Percentiles rank a stretch among this genome's conserved stretches.
These are phyloP conservation scores for Microglena sp. DNA, from an alignment of 139 green algal genomes.

Conservation along the genomic window DNA sequence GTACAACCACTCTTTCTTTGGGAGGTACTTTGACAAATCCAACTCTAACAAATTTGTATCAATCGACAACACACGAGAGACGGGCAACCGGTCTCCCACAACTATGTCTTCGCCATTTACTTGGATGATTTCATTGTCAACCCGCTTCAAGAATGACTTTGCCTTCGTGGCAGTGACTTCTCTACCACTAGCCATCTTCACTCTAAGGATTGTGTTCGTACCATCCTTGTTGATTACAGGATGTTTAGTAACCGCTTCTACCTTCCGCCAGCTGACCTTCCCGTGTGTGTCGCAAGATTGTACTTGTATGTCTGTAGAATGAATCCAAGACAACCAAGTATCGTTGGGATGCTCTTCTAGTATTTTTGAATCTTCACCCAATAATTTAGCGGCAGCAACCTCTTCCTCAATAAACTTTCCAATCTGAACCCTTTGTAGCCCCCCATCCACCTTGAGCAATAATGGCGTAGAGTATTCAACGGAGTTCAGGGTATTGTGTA, in stretches of 20 bases:
- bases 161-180: conserved; percentile 11
- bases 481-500: no score
- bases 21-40: no score
- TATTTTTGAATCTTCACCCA: no score
- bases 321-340: conserved; percentile 1
- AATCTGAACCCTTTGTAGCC: not conserved
- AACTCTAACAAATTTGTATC: no score
- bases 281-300: not conserved
- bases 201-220: not conserved
- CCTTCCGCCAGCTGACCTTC: not conserved
- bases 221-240: conserved; percentile 8
- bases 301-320: not conserved
- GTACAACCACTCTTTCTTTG: no score
- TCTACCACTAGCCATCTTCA: not conserved
- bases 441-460: conserved; percentile 1
- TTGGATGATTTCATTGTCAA: not conserved
- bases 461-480: not conserved
- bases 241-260: conserved; percentile 3
- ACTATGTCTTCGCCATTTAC: not conserved
- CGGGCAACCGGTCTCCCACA: conserved; percentile 1
- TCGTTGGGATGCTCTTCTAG: conserved; percentile 2
- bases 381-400: not conserved
- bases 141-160: conserved; percentile 6
- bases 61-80: not conserved
- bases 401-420: conserved; percentile 2